A percentile compares a stretch with the other conserved stretches of the same genome.
Evolutionary conservation across 768 basidiomycete species (phyloP).

Genomic region (Leccinum incarnatum): DNA sequence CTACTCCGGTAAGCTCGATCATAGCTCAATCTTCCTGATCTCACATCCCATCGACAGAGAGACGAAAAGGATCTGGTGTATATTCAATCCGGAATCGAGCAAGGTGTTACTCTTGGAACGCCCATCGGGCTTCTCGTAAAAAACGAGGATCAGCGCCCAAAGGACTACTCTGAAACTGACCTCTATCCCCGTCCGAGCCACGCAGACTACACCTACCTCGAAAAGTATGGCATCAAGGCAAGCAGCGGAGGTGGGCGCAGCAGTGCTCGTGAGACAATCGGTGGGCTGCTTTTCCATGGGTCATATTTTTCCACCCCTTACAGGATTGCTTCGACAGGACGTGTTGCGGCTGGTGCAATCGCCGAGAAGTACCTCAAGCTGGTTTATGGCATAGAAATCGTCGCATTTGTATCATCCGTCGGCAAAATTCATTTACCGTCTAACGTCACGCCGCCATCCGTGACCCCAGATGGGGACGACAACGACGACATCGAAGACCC

Average conservation of each 20-base stretch:
- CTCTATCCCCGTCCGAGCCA: constrained; percentile 96
- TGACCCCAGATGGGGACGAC: constrained; percentile 48
- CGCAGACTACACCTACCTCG: constrained; percentile 96
- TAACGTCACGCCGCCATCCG: constrained; percentile 39
- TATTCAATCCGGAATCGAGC: constrained; percentile 91
- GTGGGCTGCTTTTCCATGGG: constrained; percentile 38
- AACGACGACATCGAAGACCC: constrained; percentile 65
- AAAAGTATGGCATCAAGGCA: constrained; percentile 97
- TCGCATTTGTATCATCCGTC: constrained; percentile 95
- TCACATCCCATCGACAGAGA: constrained; percentile 51
- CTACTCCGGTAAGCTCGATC: constrained; percentile 74
- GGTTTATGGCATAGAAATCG: constrained; percentile 88
- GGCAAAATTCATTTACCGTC: constrained; percentile 86
- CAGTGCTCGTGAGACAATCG: constrained; percentile 95
- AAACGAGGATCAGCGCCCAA: constrained; percentile 97
- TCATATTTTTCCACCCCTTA: constrained; percentile 1
- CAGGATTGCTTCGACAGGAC: constrained; percentile 46
- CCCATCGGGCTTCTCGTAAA: constrained; percentile 95
- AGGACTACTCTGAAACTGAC: constrained; percentile 98
- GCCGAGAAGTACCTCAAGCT: constrained; percentile 92
- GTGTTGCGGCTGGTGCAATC: constrained; percentile 97
- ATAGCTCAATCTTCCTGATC: background rate
- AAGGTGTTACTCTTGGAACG: constrained; percentile 93
- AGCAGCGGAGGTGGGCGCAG: constrained; percentile 95
- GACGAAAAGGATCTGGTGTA: constrained; percentile 95